Evolutionary conservation across 2,329 filamentous ascomycete species (phyloP).

Genomic region (Emericellopsis atlantica): DNA sequence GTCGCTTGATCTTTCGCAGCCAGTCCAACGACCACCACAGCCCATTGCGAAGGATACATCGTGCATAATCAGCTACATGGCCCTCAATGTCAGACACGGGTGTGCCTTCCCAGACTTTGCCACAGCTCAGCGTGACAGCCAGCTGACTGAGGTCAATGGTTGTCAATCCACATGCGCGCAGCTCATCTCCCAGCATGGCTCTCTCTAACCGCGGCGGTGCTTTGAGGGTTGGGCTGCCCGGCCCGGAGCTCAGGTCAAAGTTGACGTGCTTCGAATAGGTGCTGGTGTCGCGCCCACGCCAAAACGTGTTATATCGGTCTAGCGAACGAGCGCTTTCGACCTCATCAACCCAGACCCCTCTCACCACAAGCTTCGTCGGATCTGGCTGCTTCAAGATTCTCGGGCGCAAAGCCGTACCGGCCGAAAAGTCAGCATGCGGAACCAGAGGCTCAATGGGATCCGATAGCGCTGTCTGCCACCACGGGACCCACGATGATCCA

Average conservation of each 20-base stretch:
- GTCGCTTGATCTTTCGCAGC: no score
- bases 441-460: not conserved
- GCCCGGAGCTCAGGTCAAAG: no score
- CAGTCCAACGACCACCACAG: not conserved
- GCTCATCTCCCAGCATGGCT: not conserved
- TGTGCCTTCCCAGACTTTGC: not conserved
- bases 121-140: not conserved
- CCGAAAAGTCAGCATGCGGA: not conserved
- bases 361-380: no score
- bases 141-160: not conserved
- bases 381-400: no score
- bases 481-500: not conserved
- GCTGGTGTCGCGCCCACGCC: not conserved
- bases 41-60: not conserved
- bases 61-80: not conserved
- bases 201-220: no score
- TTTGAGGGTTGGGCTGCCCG: no score
- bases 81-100: not conserved
- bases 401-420: not conserved
- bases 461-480: not conserved
- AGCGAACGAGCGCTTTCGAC: not conserved
- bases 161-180: not conserved
- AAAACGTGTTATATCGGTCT: not conserved
- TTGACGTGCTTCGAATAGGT: no score
- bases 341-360: not conserved